phyloP scores from a whole-genome alignment of 2,329 filamentous ascomycete species.

The Ascochyta lentis region DNA sequence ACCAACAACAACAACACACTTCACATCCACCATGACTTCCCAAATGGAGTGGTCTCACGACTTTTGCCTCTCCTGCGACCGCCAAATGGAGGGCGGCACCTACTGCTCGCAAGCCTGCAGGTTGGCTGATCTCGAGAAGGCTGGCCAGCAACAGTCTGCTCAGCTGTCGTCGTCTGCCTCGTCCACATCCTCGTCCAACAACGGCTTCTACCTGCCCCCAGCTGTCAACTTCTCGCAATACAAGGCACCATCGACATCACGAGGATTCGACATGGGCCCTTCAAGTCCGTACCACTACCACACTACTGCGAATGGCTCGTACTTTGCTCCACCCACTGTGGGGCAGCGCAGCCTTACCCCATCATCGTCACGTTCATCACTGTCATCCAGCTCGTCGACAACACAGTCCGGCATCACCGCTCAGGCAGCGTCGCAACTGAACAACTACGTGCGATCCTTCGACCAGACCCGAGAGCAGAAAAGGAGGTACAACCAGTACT shows the following conservation, averaged over 20 bases:
- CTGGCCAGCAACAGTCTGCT: constrained; percentile 48
- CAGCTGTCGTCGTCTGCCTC: constrained; percentile 62
- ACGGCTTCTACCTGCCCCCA: constrained; percentile 72
- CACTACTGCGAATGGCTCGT: constrained; percentile 46
- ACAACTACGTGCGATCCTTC: constrained; percentile 86
- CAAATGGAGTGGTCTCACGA: constrained; percentile 78
- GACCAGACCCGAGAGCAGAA: constrained; percentile 75
- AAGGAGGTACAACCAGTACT: constrained; percentile 50
- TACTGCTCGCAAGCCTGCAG: constrained; percentile 95
- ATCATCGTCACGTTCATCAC: constrained; percentile 83
- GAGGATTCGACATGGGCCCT: constrained; percentile 50
- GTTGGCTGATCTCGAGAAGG: constrained; percentile 83
- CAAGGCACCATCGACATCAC: constrained; percentile 61
- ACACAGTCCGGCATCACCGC: constrained; percentile 68
- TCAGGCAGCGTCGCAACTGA: constrained; percentile 78
- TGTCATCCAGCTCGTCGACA: constrained; percentile 73
- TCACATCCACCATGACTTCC: constrained; percentile 42
- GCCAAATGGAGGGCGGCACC: constrained; percentile 76
- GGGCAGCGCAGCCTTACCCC: constrained; percentile 52
- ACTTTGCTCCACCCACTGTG: constrained; percentile 42
- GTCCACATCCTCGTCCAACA: constrained; percentile 58
- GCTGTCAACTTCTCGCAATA: constrained; percentile 76
- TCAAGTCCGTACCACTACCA: constrained; percentile 53
- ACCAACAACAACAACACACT: constrained; percentile 1
- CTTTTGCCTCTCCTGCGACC: constrained; percentile 93